Base-by-base conservation (phyloP, 371 early-diverging fungal species). In the Zopfochytrium polystomum region DNA sequence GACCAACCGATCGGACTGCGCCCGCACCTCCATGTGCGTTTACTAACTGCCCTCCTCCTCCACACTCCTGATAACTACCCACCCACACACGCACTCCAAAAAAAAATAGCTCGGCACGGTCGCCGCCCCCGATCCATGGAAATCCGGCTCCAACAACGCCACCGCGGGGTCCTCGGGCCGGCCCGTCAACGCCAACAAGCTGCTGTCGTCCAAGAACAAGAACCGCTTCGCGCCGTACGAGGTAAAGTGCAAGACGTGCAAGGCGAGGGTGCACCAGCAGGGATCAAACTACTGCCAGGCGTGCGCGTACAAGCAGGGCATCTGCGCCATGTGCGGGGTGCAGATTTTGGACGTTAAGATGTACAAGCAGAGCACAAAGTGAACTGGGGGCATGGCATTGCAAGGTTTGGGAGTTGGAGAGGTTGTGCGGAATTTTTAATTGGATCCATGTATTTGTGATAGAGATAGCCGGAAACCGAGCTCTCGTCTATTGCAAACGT, bases 401-500 rank as follows among this genome's bases (percentile, higher is more conserved):
- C n/a, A n/a, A n/a, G n/a, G n/a, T n/a, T n/a, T n/a, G n/a, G n/a
- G n/a, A n/a, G n/a, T n/a, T n/a, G n/a, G n/a, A n/a, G n/a, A n/a
- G n/a, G n/a, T n/a, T n/a, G n/a, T n/a, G n/a, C n/a, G n/a, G n/a
- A n/a, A n/a, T n/a, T n/a, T n/a, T n/a, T n/a, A n/a, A n/a, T n/a
- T n/a, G n/a, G n/a, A n/a, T n/a, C n/a, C n/a, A n/a, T n/a, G n/a
- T n/a, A n/a, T n/a, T n/a, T n/a, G n/a, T n/a, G n/a, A n/a, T n/a
- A n/a, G n/a, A 99, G 90, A 68, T 95, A 93, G 15, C 90, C 90
- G 76, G 93, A 92, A 26, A 98, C 92, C 29, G 92, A 90, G 0
- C 85, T 86, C 62, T 94, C 94, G 72, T 95, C 92, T 2, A 93
- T 85, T 20, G 96, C 94, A 85, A 96, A 96, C 1, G 86, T 91